Conservation (phyloP, 2,329 filamentous ascomycete genomes). For the Zymoseptoria crescenta region DNA sequence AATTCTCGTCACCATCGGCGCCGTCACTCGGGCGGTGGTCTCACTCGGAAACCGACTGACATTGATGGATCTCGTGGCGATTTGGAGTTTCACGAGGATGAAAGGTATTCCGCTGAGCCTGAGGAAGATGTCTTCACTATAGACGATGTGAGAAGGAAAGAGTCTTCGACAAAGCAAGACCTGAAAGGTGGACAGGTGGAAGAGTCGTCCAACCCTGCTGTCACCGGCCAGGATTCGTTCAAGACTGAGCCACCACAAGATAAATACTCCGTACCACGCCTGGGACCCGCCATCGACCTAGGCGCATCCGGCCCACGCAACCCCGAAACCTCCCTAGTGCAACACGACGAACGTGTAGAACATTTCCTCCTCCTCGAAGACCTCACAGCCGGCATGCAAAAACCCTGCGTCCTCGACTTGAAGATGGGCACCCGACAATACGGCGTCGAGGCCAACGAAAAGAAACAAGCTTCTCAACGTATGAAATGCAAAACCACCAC, state of each 20-base stretch:
- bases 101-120: conserved; percentile 62
- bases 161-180: conserved; percentile 1
- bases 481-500: conserved; percentile 91
- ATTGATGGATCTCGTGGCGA: conserved; percentile 61
- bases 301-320: conserved; percentile 29
- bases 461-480: conserved; percentile 88
- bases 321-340: conserved; percentile 40
- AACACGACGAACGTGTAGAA: conserved; percentile 60
- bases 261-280: conserved; percentile 7
- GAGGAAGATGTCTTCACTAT: conserved; percentile 64
- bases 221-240: not conserved
- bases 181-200: not conserved
- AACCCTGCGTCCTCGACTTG: conserved; percentile 90
- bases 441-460: conserved; percentile 80
- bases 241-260: not conserved
- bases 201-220: not conserved
- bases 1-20: conserved; percentile 39
- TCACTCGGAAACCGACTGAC: conserved; percentile 63
- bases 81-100: conserved; percentile 80
- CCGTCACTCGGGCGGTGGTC: conserved; percentile 79
- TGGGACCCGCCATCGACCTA: conserved; percentile 27
- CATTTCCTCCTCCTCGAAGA: conserved; percentile 93
- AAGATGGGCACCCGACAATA: conserved; percentile 99
- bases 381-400: conserved; percentile 90
- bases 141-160: conserved; percentile 44